phyloP scores from a whole-genome alignment of 441 rosid genomes.

The Pelargonium australe region DNA sequence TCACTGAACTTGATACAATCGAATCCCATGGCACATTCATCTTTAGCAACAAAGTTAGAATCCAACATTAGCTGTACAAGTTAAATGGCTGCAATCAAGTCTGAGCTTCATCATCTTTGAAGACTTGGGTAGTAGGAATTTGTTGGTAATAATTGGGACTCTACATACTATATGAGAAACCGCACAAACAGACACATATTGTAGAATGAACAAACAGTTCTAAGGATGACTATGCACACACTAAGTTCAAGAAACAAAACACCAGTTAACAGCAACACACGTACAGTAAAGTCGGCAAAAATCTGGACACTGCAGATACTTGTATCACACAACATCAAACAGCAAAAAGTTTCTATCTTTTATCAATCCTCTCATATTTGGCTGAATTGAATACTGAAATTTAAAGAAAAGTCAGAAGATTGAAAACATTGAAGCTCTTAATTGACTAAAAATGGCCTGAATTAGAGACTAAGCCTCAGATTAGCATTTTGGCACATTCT shows the following conservation, averaged over 20 bases:
- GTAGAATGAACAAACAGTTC: not conserved
- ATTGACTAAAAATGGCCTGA: not conserved
- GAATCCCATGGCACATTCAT: not conserved
- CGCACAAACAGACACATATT: not conserved
- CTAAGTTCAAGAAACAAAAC: not conserved
- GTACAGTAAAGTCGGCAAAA: not conserved
- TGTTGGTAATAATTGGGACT: not conserved
- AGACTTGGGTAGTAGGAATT: too few relatives aligned
- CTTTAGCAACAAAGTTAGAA: not conserved
- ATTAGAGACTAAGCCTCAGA: conserved; percentile 23
- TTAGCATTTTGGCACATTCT: conserved; percentile 43
- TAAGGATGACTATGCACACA: not conserved
- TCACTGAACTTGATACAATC: not conserved
- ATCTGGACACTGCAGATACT: not conserved
- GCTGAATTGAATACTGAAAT: not conserved
- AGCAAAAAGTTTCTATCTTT: not conserved
- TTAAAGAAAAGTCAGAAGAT: not conserved
- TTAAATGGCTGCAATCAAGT: too few relatives aligned
- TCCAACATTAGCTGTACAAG: not conserved
- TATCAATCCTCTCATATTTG: not conserved
- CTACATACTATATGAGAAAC: not conserved
- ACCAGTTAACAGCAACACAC: not conserved
- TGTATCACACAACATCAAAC: not conserved
- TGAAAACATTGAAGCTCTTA: not conserved
- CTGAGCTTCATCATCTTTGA: too few relatives aligned